phyloP scores from a whole-genome alignment of 2,329 filamentous ascomycete species.

The Pyrenochaeta sp. region DNA sequence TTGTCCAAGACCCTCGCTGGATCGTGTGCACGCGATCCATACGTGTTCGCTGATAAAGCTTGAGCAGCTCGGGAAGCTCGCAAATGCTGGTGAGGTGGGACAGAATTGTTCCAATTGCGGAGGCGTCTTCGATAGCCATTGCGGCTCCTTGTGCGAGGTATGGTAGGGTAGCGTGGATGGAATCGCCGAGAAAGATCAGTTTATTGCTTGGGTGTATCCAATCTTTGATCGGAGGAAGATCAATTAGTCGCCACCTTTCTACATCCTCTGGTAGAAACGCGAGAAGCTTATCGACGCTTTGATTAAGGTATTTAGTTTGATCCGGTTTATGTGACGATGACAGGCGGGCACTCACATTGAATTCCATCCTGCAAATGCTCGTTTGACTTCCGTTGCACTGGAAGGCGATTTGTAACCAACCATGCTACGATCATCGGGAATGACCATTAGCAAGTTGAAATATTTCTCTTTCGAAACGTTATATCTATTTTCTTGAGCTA shows the following conservation, averaged over 20 bases:
- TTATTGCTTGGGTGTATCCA: slow-evolving; percentile 57
- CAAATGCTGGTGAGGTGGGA: slow-evolving; percentile 28
- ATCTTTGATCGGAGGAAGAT: slow-evolving; percentile 64
- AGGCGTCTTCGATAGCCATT: slow-evolving; percentile 69
- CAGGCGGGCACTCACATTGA: slow-evolving; percentile 54
- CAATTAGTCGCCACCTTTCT: slow-evolving; percentile 66
- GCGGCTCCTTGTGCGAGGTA: slow-evolving; percentile 61
- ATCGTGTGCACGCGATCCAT: slow-evolving; percentile 2
- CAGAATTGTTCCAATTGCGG: background rate
- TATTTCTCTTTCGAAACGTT: slow-evolving; percentile 58
- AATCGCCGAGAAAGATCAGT: slow-evolving; percentile 32
- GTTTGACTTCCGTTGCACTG: slow-evolving; percentile 65
- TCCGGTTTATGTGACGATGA: background rate
- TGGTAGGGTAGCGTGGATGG: slow-evolving; percentile 35
- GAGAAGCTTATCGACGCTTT: slow-evolving; percentile 2
- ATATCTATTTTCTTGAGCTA: slow-evolving; percentile 6
- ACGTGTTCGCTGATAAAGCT: slow-evolving; percentile 4
- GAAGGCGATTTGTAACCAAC: slow-evolving; percentile 41
- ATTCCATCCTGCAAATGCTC: slow-evolving; percentile 68
- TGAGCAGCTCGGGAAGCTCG: background rate
- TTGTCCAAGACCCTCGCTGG: slow-evolving; percentile 7
- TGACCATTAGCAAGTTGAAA: slow-evolving; percentile 58
- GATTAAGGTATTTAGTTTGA: background rate
- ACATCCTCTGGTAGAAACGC: slow-evolving; percentile 8
- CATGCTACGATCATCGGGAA: slow-evolving; percentile 17